Evolutionary conservation across 1,139 yeast species (phyloP).

Genomic region (Taiozyma sp.): DNA sequence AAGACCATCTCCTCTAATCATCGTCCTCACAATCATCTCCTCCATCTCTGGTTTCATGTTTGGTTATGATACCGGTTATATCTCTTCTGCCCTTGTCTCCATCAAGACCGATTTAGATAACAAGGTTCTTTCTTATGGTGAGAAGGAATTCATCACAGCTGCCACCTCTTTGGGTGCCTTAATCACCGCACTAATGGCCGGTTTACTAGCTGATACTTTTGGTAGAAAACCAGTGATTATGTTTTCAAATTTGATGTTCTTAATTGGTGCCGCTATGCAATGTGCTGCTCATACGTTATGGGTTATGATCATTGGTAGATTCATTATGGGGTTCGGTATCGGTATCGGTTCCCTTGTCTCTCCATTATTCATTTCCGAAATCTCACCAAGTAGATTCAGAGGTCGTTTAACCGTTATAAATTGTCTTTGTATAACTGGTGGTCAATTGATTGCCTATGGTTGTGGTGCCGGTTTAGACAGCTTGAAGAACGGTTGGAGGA

Average conservation of each 20-base stretch:
- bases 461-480: slow-evolving; percentile 84
- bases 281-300: slow-evolving; percentile 76
- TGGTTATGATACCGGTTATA: slow-evolving; percentile 96
- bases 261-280: slow-evolving; percentile 81
- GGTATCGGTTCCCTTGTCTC: slow-evolving; percentile 91
- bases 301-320: slow-evolving; percentile 90
- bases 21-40: slow-evolving; percentile 69
- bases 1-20: slow-evolving; percentile 58
- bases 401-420: slow-evolving; percentile 70
- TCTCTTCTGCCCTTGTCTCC: slow-evolving; percentile 85
- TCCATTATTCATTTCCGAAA: slow-evolving; percentile 85
- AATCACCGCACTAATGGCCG: slow-evolving; percentile 72
- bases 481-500: slow-evolving; percentile 86
- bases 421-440: slow-evolving; percentile 60
- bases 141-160: slow-evolving; percentile 88
- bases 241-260: slow-evolving; percentile 73
- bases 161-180: slow-evolving; percentile 94
- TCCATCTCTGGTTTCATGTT: slow-evolving; percentile 94
- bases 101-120: slow-evolving; percentile 70
- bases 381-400: slow-evolving; percentile 88
- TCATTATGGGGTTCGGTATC: slow-evolving; percentile 92
- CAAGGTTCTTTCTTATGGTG: slow-evolving; percentile 56
- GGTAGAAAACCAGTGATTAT: slow-evolving; percentile 83
- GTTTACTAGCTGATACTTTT: slow-evolving; percentile 69
- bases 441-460: slow-evolving; percentile 87